Evolutionary conservation across 257 asterid species (phyloP).

Genomic region (Linderniella brevidens): DNA sequence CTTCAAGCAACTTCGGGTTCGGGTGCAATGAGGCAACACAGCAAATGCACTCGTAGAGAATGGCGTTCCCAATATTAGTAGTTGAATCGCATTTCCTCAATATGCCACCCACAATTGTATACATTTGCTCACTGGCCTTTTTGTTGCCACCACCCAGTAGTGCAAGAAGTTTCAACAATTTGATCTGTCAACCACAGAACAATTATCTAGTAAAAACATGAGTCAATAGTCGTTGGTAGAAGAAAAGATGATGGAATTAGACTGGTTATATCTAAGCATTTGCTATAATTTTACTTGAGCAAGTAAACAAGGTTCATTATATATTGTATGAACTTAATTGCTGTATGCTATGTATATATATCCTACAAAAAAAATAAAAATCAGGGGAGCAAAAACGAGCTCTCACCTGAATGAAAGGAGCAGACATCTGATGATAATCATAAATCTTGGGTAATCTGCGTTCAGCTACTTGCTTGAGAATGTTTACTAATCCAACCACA

Average conservation of each 20-base stretch:
- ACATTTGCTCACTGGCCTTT: conserved; percentile 90
- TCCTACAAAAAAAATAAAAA: no score
- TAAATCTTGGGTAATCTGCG: conserved; percentile 85
- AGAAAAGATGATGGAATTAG: not conserved
- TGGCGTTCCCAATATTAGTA: conserved; percentile 83
- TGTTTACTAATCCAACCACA: conserved; percentile 77
- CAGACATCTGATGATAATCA: conserved; percentile 98
- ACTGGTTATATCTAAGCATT: no score
- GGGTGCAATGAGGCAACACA: conserved; percentile 83
- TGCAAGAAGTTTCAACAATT: conserved; percentile 70
- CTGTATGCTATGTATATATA: no score
- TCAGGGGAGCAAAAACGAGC: no score
- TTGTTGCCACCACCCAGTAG: conserved; percentile 74
- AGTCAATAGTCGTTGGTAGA: not conserved
- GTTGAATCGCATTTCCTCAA: conserved; percentile 77
- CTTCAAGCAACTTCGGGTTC: conserved; percentile 66
- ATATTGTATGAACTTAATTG: no score
- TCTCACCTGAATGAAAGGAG: conserved; percentile 94
- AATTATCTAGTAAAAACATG: not conserved
- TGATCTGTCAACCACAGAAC: conserved; percentile 25
- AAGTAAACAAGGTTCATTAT: no score
- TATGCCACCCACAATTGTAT: conserved; percentile 72
- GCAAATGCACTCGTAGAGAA: conserved; percentile 85
- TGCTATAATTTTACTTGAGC: no score
- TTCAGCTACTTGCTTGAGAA: conserved; percentile 95